These are phyloP conservation scores for Gaertneriomyces sp. DNA, from an alignment of 192 early-diverging fungal species.

Conservation along the genomic window DNA sequence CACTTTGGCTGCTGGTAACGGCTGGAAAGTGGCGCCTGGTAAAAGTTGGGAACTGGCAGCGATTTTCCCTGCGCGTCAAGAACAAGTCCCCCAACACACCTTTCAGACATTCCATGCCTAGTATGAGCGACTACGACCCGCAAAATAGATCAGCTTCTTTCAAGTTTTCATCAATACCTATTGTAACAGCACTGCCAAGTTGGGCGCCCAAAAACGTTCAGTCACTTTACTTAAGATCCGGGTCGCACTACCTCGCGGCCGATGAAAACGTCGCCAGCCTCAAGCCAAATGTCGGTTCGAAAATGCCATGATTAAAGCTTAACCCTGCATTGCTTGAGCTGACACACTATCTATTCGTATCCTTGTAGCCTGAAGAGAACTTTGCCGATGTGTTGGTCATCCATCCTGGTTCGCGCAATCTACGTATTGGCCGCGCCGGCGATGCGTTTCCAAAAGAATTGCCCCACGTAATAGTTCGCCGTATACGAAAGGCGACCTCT, in stretches of 20 bases:
- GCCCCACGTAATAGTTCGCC: conserved; percentile 77
- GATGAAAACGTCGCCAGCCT: background rate
- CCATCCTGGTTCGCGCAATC: conserved; percentile 78
- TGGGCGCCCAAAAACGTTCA: conserved; percentile 7
- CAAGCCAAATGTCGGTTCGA: background rate
- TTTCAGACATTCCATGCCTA: too few relatives aligned
- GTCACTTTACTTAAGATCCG: conserved; percentile 1
- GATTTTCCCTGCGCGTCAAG: too few relatives aligned
- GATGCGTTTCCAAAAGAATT: conserved; percentile 74
- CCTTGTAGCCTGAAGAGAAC: conserved; percentile 37
- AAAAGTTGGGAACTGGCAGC: too few relatives aligned
- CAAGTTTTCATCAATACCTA: conserved; percentile 18
- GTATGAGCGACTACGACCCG: too few relatives aligned
- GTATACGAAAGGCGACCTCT: background rate
- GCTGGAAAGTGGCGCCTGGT: too few relatives aligned
- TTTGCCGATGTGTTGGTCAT: conserved; percentile 76
- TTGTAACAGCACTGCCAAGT: background rate
- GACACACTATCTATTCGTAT: too few relatives aligned
- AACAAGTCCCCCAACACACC: too few relatives aligned
- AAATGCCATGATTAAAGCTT: too few relatives aligned
- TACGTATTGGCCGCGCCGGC: conserved; percentile 78
- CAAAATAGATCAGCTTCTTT: background rate
- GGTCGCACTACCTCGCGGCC: background rate
- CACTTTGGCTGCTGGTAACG: too few relatives aligned
- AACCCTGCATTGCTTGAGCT: too few relatives aligned